phyloP scores from a whole-genome alignment of 495 filamentous ascomycete species.

The Tuber magnatum region DNA sequence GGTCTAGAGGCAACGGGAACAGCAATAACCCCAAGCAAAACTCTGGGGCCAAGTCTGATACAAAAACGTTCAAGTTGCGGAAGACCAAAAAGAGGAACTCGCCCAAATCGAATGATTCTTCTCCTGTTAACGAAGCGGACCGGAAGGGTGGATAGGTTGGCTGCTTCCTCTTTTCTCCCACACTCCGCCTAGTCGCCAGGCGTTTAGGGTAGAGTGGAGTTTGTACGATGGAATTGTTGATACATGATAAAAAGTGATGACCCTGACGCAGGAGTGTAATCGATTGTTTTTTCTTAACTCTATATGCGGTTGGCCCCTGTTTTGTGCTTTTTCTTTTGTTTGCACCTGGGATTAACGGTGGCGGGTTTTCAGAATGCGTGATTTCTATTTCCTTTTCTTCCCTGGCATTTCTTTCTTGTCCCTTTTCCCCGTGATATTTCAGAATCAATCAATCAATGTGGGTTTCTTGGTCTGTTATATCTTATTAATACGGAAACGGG shows the following conservation, averaged over 20 bases:
- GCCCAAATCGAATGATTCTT: conserved; percentile 15
- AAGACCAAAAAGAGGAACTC: conserved; percentile 6
- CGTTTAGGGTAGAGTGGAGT: conserved; percentile 16
- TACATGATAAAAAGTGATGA: conserved; percentile 37
- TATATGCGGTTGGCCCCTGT: conserved; percentile 29
- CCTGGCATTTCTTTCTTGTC: conserved; percentile 21
- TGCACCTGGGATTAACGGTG: conserved; percentile 43
- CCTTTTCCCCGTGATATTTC: conserved; percentile 18
- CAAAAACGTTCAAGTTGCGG: background rate
- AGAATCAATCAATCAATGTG: conserved; percentile 23
- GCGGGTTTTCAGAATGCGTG: conserved; percentile 38
- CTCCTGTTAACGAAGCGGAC: conserved; percentile 20
- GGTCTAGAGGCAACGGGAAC: background rate
- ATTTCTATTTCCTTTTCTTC: conserved; percentile 16
- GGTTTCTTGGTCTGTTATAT: conserved; percentile 24
- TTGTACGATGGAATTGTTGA: conserved; percentile 36
- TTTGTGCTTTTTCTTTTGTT: conserved; percentile 34
- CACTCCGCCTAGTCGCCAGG: conserved; percentile 1
- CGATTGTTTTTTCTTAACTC: conserved; percentile 24
- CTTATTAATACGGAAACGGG: conserved; percentile 36
- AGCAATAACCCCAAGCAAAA: background rate
- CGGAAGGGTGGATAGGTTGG: conserved; percentile 27
- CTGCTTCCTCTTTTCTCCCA: conserved; percentile 12
- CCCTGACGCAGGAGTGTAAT: conserved; percentile 28
- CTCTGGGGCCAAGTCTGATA: background rate